phyloP scores from a whole-genome alignment of 2,329 filamentous ascomycete genomes.

The Diplodia sapinea region DNA sequence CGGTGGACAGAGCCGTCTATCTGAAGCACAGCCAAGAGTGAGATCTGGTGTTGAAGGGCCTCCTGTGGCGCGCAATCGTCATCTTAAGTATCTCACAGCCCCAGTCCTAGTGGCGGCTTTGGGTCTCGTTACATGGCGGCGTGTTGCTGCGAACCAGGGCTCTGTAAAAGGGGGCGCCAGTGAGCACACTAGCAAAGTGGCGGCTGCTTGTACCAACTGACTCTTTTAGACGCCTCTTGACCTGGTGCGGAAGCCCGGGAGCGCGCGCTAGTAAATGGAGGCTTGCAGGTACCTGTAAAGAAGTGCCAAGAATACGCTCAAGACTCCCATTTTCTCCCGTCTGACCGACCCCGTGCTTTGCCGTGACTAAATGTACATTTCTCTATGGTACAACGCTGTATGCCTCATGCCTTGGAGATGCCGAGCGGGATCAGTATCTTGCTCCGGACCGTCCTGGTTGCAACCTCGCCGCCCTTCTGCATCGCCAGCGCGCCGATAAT shows the following conservation, averaged over 20 bases:
- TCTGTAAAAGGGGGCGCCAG: too few relatives aligned
- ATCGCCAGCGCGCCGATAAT: slow-evolving; percentile 89
- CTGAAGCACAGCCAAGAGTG: neutral
- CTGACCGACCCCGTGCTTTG: neutral
- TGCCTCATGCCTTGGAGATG: neutral
- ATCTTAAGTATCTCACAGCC: neutral
- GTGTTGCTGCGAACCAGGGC: too few relatives aligned
- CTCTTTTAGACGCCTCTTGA: too few relatives aligned
- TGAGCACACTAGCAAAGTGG: too few relatives aligned
- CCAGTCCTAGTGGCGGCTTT: too few relatives aligned
- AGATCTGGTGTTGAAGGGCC: neutral
- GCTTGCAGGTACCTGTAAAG: neutral
- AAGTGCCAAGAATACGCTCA: neutral
- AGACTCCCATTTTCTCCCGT: neutral
- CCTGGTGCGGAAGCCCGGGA: too few relatives aligned
- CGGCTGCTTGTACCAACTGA: too few relatives aligned
- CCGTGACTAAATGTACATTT: slow-evolving; percentile 23
- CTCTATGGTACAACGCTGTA: slow-evolving; percentile 14
- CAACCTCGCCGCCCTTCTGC: slow-evolving; percentile 80
- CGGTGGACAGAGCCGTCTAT: neutral
- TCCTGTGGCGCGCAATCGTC: neutral
- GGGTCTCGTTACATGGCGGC: too few relatives aligned
- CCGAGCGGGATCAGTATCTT: slow-evolving; percentile 67
- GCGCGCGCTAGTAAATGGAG: neutral
- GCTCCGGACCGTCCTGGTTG: slow-evolving; percentile 75